These are phyloP conservation scores for Dentipellis fragilis DNA, from an alignment of 768 basidiomycete genomes.

Conservation along the genomic window DNA sequence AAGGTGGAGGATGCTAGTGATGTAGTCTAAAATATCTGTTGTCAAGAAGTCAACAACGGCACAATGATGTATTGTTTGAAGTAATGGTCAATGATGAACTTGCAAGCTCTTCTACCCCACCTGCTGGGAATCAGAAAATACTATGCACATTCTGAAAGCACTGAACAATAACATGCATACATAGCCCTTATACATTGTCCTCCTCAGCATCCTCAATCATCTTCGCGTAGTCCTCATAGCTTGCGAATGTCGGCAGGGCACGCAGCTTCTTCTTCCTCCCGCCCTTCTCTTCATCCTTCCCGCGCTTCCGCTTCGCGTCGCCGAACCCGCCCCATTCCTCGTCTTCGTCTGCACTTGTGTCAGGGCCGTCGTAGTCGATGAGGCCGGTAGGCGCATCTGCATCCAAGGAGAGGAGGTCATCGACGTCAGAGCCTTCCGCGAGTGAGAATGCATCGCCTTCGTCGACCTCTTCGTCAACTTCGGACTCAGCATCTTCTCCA, in stretches of 20 bases:
- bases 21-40: no score
- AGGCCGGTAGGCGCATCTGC: conserved; percentile 46
- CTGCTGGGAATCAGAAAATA: no score
- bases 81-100: no score
- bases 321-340: conserved; percentile 50
- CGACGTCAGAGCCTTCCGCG: conserved; percentile 60
- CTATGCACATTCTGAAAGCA: no score
- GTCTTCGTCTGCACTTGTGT: conserved; percentile 29
- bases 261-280: conserved; percentile 59
- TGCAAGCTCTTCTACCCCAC: no score
- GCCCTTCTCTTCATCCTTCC: conserved; percentile 25
- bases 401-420: conserved; percentile 54
- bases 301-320: conserved; percentile 34
- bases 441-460: conserved; percentile 32
- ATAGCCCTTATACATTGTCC: conserved; percentile 40
- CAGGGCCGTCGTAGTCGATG: conserved; percentile 51
- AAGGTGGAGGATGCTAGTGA: no score
- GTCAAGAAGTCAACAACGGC: no score
- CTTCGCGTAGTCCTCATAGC: conserved; percentile 77
- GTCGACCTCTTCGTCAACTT: conserved; percentile 17
- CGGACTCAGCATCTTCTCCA: conserved; percentile 5
- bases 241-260: conserved; percentile 72
- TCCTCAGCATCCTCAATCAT: conserved; percentile 76
- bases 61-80: no score
- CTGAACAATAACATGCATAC: no score